Percentiles rank a stretch among this genome's conserved stretches.
Evolutionary conservation across 306 rosid species (phyloP).

Genomic region (Quercus ilex): DNA sequence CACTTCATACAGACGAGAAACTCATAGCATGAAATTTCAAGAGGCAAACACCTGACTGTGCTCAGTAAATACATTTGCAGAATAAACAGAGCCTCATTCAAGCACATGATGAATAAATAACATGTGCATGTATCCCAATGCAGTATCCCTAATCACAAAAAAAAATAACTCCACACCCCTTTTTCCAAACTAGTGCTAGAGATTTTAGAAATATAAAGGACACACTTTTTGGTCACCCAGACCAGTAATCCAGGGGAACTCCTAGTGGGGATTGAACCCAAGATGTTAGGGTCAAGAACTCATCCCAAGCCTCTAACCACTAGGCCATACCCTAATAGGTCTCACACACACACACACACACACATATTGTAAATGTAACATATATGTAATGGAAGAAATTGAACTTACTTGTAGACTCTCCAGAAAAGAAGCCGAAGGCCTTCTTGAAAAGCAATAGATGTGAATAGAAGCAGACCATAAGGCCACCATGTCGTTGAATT

Average conservation of each 20-base stretch:
- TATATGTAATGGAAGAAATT: not conserved
- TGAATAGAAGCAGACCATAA: constrained; percentile 54
- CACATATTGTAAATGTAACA: no score
- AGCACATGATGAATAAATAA: not conserved
- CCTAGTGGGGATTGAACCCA: no score
- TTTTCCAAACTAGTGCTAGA: not conserved
- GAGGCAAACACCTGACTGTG: not conserved
- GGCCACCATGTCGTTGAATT: constrained; percentile 67
- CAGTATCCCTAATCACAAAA: not conserved
- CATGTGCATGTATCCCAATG: not conserved
- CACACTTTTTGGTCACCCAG: not conserved
- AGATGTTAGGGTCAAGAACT: no score
- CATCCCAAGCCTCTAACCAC: no score
- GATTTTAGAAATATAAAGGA: not conserved
- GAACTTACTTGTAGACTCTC: constrained; percentile 67
- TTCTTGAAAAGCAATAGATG: constrained; percentile 88
- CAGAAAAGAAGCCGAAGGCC: constrained; percentile 76
- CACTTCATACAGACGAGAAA: not conserved
- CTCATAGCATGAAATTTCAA: not conserved
- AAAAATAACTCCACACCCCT: not conserved
- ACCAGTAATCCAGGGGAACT: no score
- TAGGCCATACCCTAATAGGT: no score
- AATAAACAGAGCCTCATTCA: not conserved
- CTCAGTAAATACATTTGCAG: not conserved
- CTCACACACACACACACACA: no score